phyloP scores from a whole-genome alignment of 2,329 filamentous ascomycete genomes.

The Pseudogymnoascus verrucosus region DNA sequence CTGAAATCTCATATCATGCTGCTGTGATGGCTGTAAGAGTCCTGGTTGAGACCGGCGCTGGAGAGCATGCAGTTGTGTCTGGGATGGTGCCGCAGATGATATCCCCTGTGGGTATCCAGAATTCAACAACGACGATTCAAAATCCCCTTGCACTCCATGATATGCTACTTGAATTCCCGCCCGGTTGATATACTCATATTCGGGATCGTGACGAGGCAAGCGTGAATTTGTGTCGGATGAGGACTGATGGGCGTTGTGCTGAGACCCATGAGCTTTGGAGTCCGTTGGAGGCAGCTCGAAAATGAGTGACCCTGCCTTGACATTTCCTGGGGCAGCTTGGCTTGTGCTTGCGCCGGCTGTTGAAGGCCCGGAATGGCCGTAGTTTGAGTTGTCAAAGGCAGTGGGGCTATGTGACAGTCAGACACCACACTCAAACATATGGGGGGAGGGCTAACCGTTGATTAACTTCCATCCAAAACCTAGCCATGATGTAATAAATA shows the following conservation, averaged over 20 bases:
- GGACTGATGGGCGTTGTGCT: background rate
- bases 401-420: background rate
- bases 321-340: background rate
- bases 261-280: background rate
- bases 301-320: background rate
- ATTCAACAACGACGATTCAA: background rate
- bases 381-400: background rate
- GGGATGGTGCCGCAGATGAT: background rate
- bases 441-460: background rate
- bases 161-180: background rate
- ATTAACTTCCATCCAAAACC: background rate
- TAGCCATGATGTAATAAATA: slow-evolving; percentile 2
- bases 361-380: background rate
- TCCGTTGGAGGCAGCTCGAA: background rate
- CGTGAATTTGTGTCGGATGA: background rate
- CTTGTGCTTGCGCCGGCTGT: background rate
- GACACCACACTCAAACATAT: no score
- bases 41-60: background rate
- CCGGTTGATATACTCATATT: background rate
- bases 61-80: background rate
- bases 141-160: background rate
- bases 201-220: background rate
- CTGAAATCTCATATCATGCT: background rate
- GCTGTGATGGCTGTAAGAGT: background rate
- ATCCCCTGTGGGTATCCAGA: background rate